Base-by-base conservation (phyloP, 2,329 filamentous ascomycete genomes). In the Fusarium dimerum region DNA sequence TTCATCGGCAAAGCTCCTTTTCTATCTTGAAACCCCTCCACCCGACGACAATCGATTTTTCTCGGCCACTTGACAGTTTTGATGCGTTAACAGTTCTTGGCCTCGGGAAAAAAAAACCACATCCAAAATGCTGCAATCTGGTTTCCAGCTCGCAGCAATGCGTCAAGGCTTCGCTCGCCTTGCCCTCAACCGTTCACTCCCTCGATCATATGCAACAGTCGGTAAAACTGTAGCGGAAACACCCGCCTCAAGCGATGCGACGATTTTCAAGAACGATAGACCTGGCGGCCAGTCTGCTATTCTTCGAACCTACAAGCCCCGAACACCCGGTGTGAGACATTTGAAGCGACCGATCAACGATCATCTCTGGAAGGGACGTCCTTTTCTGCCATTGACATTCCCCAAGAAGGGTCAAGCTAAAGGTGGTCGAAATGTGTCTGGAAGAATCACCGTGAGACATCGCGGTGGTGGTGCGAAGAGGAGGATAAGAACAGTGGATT, bases 361-460 rank as follows among this genome's bases (percentile, higher is more conserved):
- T 67, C 94, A 99, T 73, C 78, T 99, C 43, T 97, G 91, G 91
- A 97, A 96, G 75, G 94, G 94, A 52, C 82, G 92, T 51, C 90
- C 94, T 1, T 86, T 88, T 61, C 79, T 90, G 34, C 84, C 87
- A 46, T 81, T 99, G 71, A 99, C 95, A 11, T 90, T 91, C 66
- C 85, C 92, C 38, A 96, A 97, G 73, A 93, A 93, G 72, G 94
- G 94, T 15, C 92, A 96, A 65, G 87, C 84, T 47, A 94, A 96
- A 72, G 95, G 94, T 72, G 94, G 94, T 41, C 85, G 94, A 65
- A 99, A 99, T 72, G 89, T 90, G 67, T 88, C 83, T 48, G 95
- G 94, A 20, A 80, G 84, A 60, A 83, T 99, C 55, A 96, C 92
- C 1, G 88, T 99, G 43, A 83, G 95, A 62, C 94, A 99, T 77